Evolutionary conservation across 1,284 basidiomycete genomes (phyloP).

Genomic region (Athelia psychrophila): DNA sequence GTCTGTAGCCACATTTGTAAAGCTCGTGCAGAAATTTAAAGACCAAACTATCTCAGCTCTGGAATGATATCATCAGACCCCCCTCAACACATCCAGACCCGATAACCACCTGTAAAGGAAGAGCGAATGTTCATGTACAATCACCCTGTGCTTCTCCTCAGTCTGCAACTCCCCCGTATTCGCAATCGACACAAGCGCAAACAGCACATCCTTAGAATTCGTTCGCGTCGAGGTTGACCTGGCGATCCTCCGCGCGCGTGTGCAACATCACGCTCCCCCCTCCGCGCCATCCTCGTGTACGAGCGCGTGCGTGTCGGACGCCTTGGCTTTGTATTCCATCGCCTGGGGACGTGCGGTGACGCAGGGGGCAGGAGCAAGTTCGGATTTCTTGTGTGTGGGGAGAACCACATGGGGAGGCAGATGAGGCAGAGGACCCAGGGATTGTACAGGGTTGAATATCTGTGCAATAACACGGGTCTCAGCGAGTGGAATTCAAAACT

Average conservation of each 20-base stretch:
- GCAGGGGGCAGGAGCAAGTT: constrained; percentile 29
- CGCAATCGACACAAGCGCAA: constrained; percentile 6
- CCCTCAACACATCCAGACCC: too few species aligned
- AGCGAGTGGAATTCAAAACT: too few species aligned
- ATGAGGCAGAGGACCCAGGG: constrained; percentile 87
- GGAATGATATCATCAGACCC: too few species aligned
- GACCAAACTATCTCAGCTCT: too few species aligned
- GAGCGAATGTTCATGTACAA: too few species aligned
- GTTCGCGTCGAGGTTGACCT: constrained; percentile 35
- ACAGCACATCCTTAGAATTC: constrained; percentile 44
- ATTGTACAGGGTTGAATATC: constrained; percentile 80
- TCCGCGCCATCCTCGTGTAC: constrained; percentile 23
- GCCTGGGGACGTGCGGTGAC: constrained; percentile 11
- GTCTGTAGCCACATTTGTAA: too few species aligned
- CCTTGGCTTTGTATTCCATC: constrained; percentile 6
- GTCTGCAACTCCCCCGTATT: neutral
- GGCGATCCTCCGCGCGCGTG: constrained; percentile 26
- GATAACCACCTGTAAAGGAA: too few species aligned
- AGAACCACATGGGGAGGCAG: constrained; percentile 87
- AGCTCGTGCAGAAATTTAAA: too few species aligned
- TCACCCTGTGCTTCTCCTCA: neutral
- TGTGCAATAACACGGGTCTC: constrained; percentile 11
- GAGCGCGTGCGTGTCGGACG: constrained; percentile 10
- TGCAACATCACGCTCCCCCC: constrained; percentile 35
- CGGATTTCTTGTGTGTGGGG: constrained; percentile 80